Evolutionary conservation across 805 yeast species (phyloP).

Genomic region (Sugiyamaella americana): DNA sequence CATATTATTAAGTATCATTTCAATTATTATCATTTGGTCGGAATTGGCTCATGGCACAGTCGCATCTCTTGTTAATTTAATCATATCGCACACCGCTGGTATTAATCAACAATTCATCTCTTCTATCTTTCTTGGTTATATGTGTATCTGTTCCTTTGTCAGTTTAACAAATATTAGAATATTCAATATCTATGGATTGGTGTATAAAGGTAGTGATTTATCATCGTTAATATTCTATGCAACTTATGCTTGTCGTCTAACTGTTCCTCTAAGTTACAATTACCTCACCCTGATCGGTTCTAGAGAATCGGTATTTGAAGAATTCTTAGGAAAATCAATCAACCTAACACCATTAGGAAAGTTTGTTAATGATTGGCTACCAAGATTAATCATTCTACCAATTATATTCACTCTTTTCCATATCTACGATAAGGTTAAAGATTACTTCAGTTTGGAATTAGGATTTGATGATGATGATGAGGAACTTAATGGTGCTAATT

Average conservation of each 20-base stretch:
- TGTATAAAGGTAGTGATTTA: constrained; percentile 64
- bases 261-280: constrained; percentile 77
- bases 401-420: constrained; percentile 56
- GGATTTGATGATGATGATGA: constrained; percentile 35
- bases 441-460: constrained; percentile 35
- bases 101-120: constrained; percentile 38
- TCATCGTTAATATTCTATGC: constrained; percentile 72
- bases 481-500: constrained; percentile 14
- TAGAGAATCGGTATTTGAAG: constrained; percentile 53
- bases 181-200: constrained; percentile 72
- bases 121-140: constrained; percentile 48
- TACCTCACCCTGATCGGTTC: constrained; percentile 60
- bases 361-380: constrained; percentile 66
- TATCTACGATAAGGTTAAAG: constrained; percentile 57
- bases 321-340: constrained; percentile 69
- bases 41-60: constrained; percentile 68
- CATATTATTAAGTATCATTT: constrained; percentile 37
- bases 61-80: constrained; percentile 52
- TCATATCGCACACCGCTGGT: constrained; percentile 37
- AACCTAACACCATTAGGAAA: constrained; percentile 70
- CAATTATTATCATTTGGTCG: constrained; percentile 59
- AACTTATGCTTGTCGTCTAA: constrained; percentile 72
- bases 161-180: constrained; percentile 62
- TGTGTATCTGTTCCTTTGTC: constrained; percentile 61
- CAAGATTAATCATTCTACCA: constrained; percentile 69